Base-by-base conservation (phyloP, 768 basidiomycete species). In the Fomitopsis pulvina region DNA sequence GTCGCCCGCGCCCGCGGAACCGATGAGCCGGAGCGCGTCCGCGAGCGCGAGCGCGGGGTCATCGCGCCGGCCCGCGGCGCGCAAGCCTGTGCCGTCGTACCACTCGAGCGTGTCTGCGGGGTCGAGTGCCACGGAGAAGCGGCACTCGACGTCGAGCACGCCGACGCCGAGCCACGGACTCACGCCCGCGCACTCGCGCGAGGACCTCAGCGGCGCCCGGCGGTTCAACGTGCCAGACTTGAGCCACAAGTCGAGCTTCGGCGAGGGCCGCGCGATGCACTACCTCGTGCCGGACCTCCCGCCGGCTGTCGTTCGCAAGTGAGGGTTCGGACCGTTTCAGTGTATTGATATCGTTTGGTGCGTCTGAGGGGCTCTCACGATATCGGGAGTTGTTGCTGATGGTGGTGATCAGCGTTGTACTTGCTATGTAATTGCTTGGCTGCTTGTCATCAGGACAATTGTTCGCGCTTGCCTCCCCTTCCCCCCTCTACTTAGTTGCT, bases 191-290 rank as follows among this genome's bases (percentile, higher is more conserved):
- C 58, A 51, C 32, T 63, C 61, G 32, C 56, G 53, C 28, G 54
- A 58, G 42, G 63, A 61, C 38, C 50, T 63, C 21, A 48, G 56
- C 12, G 50, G 52, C 52, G 30, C 8, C 25, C 37, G 26, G 29
- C 25, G 34, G 25, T 27, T 47, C 47, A 46, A 46, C 37, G 41
- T 57, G 25, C 53, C 59, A 49, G 29, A 51, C 21, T 42, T 66
- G 44, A 61, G 55, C 27, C 64, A 64, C 50, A 63, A 66, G 61
- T 52, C 57, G 20, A 66, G 65, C 56, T 62, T 66, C 30, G 65
- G 65, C 0, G 55, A 60, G 26, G 52, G 53, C 54, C 55, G 57
- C 38, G 58, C 52, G 43, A 58, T 66, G 54, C 65, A 62, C 46
- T 57, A 60, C 45, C 46, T 66, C 46, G 60, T 59, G 7, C 58